Evolutionary conservation across 1,284 basidiomycete species (phyloP).

Genomic region (Cerioporus squamosus): DNA sequence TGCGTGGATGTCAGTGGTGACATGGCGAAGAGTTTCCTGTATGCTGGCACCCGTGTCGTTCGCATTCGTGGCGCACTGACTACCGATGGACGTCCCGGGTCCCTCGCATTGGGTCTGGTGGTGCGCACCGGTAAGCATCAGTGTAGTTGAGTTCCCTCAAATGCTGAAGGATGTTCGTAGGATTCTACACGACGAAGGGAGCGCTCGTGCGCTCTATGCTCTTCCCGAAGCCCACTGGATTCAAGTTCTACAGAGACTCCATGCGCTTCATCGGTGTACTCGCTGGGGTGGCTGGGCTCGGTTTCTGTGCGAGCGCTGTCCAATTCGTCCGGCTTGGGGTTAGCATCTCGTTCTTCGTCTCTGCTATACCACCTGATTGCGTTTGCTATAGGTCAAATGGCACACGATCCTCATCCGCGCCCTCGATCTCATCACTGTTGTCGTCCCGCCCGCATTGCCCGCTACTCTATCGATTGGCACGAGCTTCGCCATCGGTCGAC

Average conservation of each 20-base stretch:
- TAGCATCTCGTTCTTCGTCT: slow-evolving; percentile 14
- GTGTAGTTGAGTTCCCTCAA: not conserved
- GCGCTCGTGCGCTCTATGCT: slow-evolving; percentile 97
- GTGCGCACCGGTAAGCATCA: slow-evolving; percentile 75
- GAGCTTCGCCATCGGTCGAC: slow-evolving; percentile 90
- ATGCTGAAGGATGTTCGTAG: slow-evolving; percentile 42
- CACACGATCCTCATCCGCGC: slow-evolving; percentile 92
- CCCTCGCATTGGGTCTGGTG: slow-evolving; percentile 86
- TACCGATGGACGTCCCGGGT: slow-evolving; percentile 54
- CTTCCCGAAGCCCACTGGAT: slow-evolving; percentile 98
- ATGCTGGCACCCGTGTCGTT: slow-evolving; percentile 92
- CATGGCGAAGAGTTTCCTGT: slow-evolving; percentile 86
- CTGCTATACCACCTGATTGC: slow-evolving; percentile 9
- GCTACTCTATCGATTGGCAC: slow-evolving; percentile 98
- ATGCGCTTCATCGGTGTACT: slow-evolving; percentile 96
- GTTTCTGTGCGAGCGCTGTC: slow-evolving; percentile 87
- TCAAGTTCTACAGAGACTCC: slow-evolving; percentile 98
- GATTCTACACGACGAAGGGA: slow-evolving; percentile 98
- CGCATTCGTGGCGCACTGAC: slow-evolving; percentile 79
- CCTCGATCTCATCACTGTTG: slow-evolving; percentile 96
- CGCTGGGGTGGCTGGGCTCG: slow-evolving; percentile 85
- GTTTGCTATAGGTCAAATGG: slow-evolving; percentile 75
- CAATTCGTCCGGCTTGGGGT: slow-evolving; percentile 94
- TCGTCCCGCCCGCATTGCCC: slow-evolving; percentile 96
- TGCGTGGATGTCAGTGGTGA: slow-evolving; percentile 71